These are phyloP conservation scores for Acer yangbiense DNA, from an alignment of 345 rosid genomes.

Conservation along the genomic window DNA sequence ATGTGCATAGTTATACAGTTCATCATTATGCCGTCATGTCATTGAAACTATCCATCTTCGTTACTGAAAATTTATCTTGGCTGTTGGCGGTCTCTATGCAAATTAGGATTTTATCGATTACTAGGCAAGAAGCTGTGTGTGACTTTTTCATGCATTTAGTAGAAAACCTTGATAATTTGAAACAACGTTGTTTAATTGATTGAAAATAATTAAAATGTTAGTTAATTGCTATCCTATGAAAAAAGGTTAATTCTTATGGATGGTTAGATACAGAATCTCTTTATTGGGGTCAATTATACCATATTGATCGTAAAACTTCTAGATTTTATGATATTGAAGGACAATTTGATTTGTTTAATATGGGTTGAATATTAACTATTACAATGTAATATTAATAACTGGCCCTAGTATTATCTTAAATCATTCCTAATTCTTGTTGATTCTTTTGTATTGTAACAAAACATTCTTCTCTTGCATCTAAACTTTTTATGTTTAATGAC, in stretches of 20 bases:
- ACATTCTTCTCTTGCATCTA: slow-evolving; percentile 8
- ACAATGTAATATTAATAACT: neutral
- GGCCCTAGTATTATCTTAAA: neutral
- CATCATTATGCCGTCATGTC: neutral
- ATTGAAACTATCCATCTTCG: neutral
- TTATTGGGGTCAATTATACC: neutral
- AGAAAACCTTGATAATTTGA: neutral
- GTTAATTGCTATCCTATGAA: too few species aligned
- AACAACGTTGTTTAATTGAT: neutral
- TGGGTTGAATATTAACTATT: neutral
- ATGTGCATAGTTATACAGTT: neutral
- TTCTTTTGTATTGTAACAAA: neutral
- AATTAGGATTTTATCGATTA: neutral
- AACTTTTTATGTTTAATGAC: neutral
- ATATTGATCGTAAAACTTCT: neutral
- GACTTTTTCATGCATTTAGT: neutral
- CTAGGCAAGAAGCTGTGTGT: neutral
- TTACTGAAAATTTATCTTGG: neutral
- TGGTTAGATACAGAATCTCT: neutral
- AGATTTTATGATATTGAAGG: neutral
- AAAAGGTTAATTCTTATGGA: neutral
- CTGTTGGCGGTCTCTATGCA: neutral
- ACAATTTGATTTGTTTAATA: neutral
- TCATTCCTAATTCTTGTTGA: neutral
- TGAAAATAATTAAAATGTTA: neutral